phyloP scores from a whole-genome alignment of 129 eudicot species.

The Escallonia herrerae region DNA sequence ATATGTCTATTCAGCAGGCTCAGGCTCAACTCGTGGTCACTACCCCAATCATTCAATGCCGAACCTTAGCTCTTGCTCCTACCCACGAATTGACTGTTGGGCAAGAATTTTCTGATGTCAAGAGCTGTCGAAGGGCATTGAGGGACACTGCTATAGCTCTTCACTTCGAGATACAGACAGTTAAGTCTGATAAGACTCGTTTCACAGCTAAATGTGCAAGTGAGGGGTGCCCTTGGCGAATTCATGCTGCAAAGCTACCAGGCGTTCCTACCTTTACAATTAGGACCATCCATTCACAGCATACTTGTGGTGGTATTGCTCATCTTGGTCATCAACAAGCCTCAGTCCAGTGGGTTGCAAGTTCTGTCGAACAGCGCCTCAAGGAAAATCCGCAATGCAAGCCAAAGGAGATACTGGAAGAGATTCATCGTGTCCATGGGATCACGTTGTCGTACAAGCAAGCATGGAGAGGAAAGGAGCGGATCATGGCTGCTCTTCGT shows the following conservation, averaged over 20 bases:
- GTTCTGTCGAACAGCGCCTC: conserved; percentile 59
- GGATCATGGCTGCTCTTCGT: conserved; percentile 83
- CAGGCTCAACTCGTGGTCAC: conserved; percentile 39
- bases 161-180: conserved; percentile 80
- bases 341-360: conserved; percentile 87
- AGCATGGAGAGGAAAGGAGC: conserved; percentile 90
- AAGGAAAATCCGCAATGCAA: conserved; percentile 78
- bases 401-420: conserved; percentile 86
- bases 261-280: conserved; percentile 81
- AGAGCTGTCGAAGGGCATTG: conserved; percentile 69
- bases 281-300: conserved; percentile 60
- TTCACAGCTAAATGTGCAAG: conserved; percentile 84
- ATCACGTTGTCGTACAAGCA: conserved; percentile 83
- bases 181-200: conserved; percentile 80
- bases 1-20: conserved; percentile 24
- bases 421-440: conserved; percentile 79
- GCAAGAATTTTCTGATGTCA: conserved; percentile 71
- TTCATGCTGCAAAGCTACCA: conserved; percentile 85
- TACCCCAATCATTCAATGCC: conserved; percentile 47
- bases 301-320: conserved; percentile 65
- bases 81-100: conserved; percentile 60
- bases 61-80: conserved; percentile 41
- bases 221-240: conserved; percentile 86
- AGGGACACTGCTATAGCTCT: conserved; percentile 69
- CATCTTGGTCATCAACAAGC: conserved; percentile 94